Base-by-base conservation (phyloP, 768 basidiomycete genomes). In the Xerocomus potaroensis region DNA sequence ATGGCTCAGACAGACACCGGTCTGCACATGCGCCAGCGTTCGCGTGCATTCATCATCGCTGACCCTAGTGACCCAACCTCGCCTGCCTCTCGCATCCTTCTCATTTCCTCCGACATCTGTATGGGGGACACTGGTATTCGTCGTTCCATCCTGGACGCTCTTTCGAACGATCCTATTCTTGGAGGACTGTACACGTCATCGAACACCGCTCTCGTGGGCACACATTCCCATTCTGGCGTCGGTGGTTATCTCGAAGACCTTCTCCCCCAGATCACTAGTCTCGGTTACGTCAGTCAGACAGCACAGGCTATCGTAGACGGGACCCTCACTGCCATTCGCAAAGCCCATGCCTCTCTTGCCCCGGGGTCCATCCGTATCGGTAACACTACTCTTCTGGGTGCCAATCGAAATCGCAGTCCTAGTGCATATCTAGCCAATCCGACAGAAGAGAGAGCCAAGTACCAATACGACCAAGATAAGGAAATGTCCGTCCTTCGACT, bases 121-220 rank as follows among this genome's bases (percentile, higher is more conserved):
- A 87, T 89, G 83, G 87, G 87, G 10, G 88, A 89, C 64, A 80
- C 78, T 3, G 87, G 86, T 21, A 69, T 87, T 30, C 81, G 87
- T 26, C 79, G 85, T 22, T 76, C 79, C 12, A 80, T 91, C 54
- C 75, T 90, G 23, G 60, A 72, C 4, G 66, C 75, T 32, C 73
- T 90, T 9, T 72, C 80, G 7, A 52, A 71, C 9, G 59, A 60
- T 41, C 56, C 59, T 16, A 65, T 74, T 35, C 86, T 76, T 58
- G 79, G 83, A 2, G 79, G 78, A 1, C 49, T 88, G 1, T 91
- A 89, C 66, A 78, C 72, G 10, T 68, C 82, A 51, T 70, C 69
- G n/a, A 91, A 91, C 54, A 77, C 86, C 47, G 87, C 87, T 2
- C 80, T 90, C 50, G 78, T 83, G 21, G 78, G 81, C 39, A 89